Conservation (phyloP, 1,284 basidiomycete species). For the Moniliella sp. region DNA sequence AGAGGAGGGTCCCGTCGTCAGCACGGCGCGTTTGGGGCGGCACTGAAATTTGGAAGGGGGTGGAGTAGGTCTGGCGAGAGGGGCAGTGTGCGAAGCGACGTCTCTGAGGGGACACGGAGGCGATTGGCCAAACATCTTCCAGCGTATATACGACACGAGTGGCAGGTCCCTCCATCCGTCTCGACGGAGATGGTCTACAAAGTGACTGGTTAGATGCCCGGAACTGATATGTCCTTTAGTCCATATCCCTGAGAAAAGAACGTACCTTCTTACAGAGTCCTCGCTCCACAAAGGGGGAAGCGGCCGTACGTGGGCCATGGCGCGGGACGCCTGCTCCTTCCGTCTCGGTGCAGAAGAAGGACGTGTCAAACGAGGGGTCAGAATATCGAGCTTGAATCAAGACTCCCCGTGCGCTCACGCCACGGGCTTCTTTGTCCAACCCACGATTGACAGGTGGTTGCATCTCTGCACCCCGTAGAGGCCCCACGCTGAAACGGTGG, state of each 20-base stretch:
- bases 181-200: conserved; percentile 70
- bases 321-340: conserved; percentile 5
- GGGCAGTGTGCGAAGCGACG: conserved; percentile 61
- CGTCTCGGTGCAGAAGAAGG: neutral
- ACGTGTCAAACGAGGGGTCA: neutral
- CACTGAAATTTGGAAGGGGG: conserved; percentile 63
- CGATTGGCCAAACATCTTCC: conserved; percentile 64
- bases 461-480: no score
- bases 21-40: conserved; percentile 59
- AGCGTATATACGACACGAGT: conserved; percentile 85
- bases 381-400: neutral
- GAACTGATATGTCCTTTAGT: no score
- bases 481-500: no score
- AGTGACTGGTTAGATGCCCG: neutral
- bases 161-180: conserved; percentile 67
- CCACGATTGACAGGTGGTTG: neutral
- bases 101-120: conserved; percentile 63
- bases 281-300: conserved; percentile 18
- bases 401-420: neutral
- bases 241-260: neutral
- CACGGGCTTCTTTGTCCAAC: neutral
- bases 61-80: conserved; percentile 73
- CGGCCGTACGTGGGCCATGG: conserved; percentile 21
- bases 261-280: conserved; percentile 22
- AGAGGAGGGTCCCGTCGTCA: conserved; percentile 37